Evolutionary conservation across 371 early-diverging fungal species (phyloP), one percentile per base, ranked within the genome.

Genomic region (Mucor piriformis): DNA sequence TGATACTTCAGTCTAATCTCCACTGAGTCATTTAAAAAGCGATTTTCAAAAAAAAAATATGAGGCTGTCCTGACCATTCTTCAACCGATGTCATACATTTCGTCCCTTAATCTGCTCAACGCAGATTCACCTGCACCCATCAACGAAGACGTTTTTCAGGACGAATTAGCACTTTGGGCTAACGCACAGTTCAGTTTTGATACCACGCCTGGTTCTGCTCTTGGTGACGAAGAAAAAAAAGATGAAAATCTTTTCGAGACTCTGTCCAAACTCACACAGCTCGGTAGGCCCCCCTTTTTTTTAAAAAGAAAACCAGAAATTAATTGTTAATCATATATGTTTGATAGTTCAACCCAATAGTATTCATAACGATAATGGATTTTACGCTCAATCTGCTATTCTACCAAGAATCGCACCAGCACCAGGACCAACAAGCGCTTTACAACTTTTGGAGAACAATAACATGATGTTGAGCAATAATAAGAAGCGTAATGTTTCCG

Each of bases 151-250:
- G 34, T 50, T 43, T 57, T 70, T 40, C 50, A 53, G 37, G 66
- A 69, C 25, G 70, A 70, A 34, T 63, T 67, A 46, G 59, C 67
- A 16, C 66, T 82, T 24, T 76, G 81, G 82, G 70, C 79, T 44
- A 83, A 77, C 59, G 76, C 79, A 21, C 79, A 81, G 57, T 83
- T 81, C 63, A 79, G 77, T 12, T 83, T 77, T 59, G 80, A 81
- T 51, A 75, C 76, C 15, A 61, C 74, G 15, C 79, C 81, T 16
- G 83, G 83, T 21, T 61, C 75, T 20, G 77, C 80, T 23, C 63
- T 82, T 52, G 60, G 57, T 57, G 78, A 75, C 12, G 60, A 76
- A 18, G 59, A 59, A 10, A 51, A 51, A 43, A 40, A 51, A 43
- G 29, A 53, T 27, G 38, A 58, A 42, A 25, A 15, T 48, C 34